These are phyloP conservation scores for Adansonia rubrostipa DNA, from an alignment of 441 rosid genomes.

Conservation along the genomic window DNA sequence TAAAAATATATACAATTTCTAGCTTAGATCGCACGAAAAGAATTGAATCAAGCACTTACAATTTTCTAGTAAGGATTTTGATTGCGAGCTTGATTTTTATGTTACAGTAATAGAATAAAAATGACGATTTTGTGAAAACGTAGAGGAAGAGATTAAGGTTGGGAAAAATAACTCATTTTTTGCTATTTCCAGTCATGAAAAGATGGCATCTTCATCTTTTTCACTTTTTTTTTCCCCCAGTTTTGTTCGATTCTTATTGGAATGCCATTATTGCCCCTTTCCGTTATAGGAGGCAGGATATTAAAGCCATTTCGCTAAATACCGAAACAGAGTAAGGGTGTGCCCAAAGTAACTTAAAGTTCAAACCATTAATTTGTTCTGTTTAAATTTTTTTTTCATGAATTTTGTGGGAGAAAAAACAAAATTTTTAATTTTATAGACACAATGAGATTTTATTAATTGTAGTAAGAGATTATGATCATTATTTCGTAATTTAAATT, in stretches of 20 bases:
- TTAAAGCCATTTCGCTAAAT: background rate
- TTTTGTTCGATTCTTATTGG: background rate
- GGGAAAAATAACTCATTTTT: background rate
- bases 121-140: background rate
- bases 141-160: background rate
- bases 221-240: background rate
- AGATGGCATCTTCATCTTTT: slow-evolving; percentile 36
- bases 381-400: no score
- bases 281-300: background rate
- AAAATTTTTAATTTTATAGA: no score
- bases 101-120: background rate
- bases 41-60: slow-evolving; percentile 24
- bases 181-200: slow-evolving; percentile 17
- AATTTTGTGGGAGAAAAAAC: no score
- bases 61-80: background rate
- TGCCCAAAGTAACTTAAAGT: background rate
- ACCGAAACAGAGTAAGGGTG: background rate
- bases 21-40: background rate
- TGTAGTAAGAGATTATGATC: no score
- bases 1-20: slow-evolving; percentile 6
- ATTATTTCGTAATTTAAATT: no score
- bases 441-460: no score
- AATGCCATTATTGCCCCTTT: slow-evolving; percentile 11
- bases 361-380: no score
- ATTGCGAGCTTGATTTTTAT: slow-evolving; percentile 11